A percentile compares a stretch with the other conserved stretches of the same genome.
These are phyloP conservation scores for Ampelocalamus luodianensis DNA, from an alignment of 176 grass and related monocot species.

Conservation along the genomic window DNA sequence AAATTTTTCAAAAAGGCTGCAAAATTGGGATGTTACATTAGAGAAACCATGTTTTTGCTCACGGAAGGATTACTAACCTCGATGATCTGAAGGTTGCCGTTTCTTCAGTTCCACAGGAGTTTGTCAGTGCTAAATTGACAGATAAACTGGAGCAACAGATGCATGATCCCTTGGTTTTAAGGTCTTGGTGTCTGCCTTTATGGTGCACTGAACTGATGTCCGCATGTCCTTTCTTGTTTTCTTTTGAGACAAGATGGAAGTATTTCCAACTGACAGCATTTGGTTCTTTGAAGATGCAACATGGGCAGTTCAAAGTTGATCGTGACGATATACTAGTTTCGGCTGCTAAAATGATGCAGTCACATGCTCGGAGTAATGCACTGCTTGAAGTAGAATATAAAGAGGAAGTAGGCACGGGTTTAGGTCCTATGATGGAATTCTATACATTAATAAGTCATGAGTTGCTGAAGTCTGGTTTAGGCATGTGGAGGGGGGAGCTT, in stretches of 20 bases:
- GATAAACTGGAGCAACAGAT: conserved; percentile 99
- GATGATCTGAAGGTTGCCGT: conserved; percentile 65
- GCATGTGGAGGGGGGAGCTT: conserved; percentile 80
- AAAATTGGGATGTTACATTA: too few relatives aligned
- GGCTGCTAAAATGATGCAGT: conserved; percentile 72
- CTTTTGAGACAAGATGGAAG: conserved; percentile 88
- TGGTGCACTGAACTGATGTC: conserved; percentile 89
- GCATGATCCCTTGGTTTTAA: conserved; percentile 73
- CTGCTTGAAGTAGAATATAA: conserved; percentile 73
- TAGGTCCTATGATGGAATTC: conserved; percentile 85
- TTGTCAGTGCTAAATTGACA: conserved; percentile 80
- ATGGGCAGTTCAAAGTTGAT: conserved; percentile 78
- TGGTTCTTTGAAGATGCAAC: conserved; percentile 64
- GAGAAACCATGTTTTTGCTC: conserved; percentile 63
- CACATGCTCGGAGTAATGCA: conserved; percentile 62
- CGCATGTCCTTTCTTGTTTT: conserved; percentile 96
- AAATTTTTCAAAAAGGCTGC: too few relatives aligned
- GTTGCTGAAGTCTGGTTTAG: conserved; percentile 70
- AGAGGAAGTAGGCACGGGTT: conserved; percentile 83
- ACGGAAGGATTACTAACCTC: conserved; percentile 61
- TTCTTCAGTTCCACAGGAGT: conserved; percentile 79
- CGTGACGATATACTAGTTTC: conserved; percentile 70
- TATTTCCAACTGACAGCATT: conserved; percentile 86
- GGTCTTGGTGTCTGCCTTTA: conserved; percentile 68
- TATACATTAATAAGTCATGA: conserved; percentile 81